Base-by-base conservation (phyloP, 2,329 filamentous ascomycete genomes). In the Ceratocystis cacaofunesta region DNA sequence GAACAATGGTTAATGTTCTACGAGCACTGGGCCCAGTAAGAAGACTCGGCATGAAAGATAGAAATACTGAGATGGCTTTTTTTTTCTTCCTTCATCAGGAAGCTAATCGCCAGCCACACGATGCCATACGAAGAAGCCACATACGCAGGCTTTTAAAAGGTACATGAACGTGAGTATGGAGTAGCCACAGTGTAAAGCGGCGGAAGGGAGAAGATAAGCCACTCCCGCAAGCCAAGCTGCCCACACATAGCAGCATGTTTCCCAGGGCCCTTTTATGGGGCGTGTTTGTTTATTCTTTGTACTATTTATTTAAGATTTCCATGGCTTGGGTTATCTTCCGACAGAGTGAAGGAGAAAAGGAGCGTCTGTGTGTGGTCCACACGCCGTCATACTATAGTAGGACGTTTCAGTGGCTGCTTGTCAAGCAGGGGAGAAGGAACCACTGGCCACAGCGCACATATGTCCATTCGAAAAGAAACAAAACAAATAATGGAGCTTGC, bases 351-450 rank as follows among this genome's bases (percentile, higher is more conserved):
- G 32, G 32, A 44, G 58, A 61, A 44, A 19, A 61, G n/a, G 58
- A 61, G 58, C 32, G 32, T 41, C 17, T n/a, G 58, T 61, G 58
- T 61, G n/a, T 28, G n/a, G 46, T 19, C 46, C n/a, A 19, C n/a
- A 50, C 46, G n/a, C 58, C 41, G 58, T 61, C 32, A 44, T 43
- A 44, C 58, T 61, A 30, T 41, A 22, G 41, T 30, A 57, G 52
- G 52, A 57, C 52, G 52, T 57, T 57, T 57, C 52, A 57, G 52
- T 57, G 52, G 52, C 52, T 30, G 28, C 52, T 57, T 57, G 58
- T 44, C 58, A 61, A 44, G 19, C 58, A 25, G 19, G 58, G 58
- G 41, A 30, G 32, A 43, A 36, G 7, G 41, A 41, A 41, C 19
- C 58, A 44, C 30, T 41, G 32, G 30, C 32, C 58, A 36, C 25